Conservation (phyloP, 2,329 filamentous ascomycete genomes). For the Colletotrichum chlorophyti region DNA sequence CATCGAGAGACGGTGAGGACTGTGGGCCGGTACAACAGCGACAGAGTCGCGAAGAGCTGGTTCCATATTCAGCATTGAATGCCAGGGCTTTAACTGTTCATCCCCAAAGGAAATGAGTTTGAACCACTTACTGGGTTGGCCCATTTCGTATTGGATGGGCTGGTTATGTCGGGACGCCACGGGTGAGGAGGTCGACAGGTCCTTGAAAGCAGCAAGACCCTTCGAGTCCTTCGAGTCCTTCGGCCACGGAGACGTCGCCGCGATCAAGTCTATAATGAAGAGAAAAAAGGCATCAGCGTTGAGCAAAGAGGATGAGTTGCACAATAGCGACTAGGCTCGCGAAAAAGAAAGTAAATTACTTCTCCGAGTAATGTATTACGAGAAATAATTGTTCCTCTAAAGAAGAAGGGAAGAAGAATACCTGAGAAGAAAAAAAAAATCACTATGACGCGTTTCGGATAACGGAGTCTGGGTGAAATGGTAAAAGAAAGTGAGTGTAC, state of each 20-base stretch:
- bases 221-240: neutral
- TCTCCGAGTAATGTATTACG: too few species aligned
- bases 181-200: neutral
- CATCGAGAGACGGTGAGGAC: slow-evolving; percentile 23
- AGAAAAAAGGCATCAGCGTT: neutral
- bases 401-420: too few species aligned
- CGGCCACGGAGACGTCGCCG: too few species aligned
- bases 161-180: neutral
- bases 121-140: neutral
- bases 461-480: too few species aligned
- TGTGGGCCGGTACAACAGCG: neutral
- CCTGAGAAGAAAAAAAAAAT: too few species aligned
- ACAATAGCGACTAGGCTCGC: too few species aligned
- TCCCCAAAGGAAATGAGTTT: neutral
- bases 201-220: neutral
- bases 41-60: neutral
- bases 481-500: neutral
- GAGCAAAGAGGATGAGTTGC: too few species aligned
- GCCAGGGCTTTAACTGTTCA: neutral
- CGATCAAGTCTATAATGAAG: neutral
- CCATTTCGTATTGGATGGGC: neutral
- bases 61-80: neutral
- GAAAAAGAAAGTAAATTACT: too few species aligned
- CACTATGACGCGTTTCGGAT: too few species aligned
- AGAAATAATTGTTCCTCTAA: too few species aligned